phyloP scores from a whole-genome alignment of 768 basidiomycete species.

The Boletus vermiculosoides region DNA sequence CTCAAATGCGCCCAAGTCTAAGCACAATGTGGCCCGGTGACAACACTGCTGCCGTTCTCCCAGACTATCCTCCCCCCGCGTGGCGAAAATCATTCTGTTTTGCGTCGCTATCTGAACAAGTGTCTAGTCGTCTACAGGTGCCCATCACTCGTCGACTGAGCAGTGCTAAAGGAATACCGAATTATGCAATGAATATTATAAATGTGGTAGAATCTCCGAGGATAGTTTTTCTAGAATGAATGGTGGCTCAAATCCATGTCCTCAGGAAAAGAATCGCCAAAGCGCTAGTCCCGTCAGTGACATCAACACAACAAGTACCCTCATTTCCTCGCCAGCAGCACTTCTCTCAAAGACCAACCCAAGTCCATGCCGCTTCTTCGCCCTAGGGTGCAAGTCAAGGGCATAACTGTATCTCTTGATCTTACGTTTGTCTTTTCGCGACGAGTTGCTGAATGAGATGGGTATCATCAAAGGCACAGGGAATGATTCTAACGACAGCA shows the following conservation, averaged over 20 bases:
- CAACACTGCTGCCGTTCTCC: too few relatives aligned
- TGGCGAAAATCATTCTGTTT: too few relatives aligned
- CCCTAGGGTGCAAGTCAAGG: conserved; percentile 32
- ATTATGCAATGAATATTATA: not conserved
- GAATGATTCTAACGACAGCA: conserved; percentile 25
- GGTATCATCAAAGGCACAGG: conserved; percentile 31
- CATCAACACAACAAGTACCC: conserved; percentile 25
- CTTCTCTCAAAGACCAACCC: conserved; percentile 55
- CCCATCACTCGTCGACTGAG: too few relatives aligned
- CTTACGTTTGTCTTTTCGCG: conserved; percentile 34
- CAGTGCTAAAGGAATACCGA: not conserved
- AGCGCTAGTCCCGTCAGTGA: conserved; percentile 31
- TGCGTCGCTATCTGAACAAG: too few relatives aligned
- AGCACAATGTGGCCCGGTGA: too few relatives aligned
- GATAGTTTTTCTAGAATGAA: not conserved
- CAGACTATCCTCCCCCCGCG: too few relatives aligned
- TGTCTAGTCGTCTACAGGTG: too few relatives aligned
- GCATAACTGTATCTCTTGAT: conserved; percentile 23
- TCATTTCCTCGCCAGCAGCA: conserved; percentile 66
- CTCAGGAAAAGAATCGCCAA: conserved; percentile 33
- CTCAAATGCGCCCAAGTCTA: too few relatives aligned
- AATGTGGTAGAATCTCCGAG: not conserved
- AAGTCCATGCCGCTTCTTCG: conserved; percentile 40
- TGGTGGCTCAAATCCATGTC: not conserved
- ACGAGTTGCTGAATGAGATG: not conserved